These are phyloP conservation scores for Lumnitzera littorea DNA, from an alignment of 345 rosid genomes.

Conservation along the genomic window DNA sequence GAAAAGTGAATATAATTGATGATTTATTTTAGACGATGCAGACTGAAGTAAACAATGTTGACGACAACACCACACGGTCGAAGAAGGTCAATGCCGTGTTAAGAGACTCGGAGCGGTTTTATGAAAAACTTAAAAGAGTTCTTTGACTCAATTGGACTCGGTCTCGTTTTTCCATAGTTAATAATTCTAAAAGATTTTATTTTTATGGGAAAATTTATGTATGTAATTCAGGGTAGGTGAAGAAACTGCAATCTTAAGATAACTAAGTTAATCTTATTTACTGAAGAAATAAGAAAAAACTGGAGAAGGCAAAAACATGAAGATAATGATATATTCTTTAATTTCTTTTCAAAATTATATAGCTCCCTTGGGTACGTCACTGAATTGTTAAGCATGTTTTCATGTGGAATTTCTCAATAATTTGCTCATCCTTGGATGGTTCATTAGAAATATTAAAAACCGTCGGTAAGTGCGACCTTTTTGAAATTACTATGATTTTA, in stretches of 20 bases:
- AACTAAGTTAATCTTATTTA: neutral
- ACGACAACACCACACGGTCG: neutral
- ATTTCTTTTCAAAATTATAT: no score
- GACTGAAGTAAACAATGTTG: neutral
- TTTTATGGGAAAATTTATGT: neutral
- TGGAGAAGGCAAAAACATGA: neutral
- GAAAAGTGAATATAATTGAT: no score
- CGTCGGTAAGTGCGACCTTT: no score
- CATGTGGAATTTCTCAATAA: no score
- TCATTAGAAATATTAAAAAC: no score
- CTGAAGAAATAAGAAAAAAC: neutral
- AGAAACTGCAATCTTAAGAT: neutral
- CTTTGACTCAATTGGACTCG: slow-evolving; percentile 11
- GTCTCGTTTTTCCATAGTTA: slow-evolving; percentile 4
- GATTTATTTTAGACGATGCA: no score
- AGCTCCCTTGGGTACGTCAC: no score
- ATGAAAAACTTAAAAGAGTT: slow-evolving; percentile 8
- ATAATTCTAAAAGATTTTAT: neutral
- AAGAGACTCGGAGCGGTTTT: slow-evolving; percentile 9
- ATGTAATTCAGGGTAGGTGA: neutral
- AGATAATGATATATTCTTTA: no score
- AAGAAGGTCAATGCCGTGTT: neutral
- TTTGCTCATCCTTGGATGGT: no score
- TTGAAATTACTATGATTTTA: no score
- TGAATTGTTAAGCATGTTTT: no score